A percentile compares a stretch with the other conserved stretches of the same genome.
phyloP scores from a whole-genome alignment of 306 rosid genomes.

The Castanea crenata region DNA sequence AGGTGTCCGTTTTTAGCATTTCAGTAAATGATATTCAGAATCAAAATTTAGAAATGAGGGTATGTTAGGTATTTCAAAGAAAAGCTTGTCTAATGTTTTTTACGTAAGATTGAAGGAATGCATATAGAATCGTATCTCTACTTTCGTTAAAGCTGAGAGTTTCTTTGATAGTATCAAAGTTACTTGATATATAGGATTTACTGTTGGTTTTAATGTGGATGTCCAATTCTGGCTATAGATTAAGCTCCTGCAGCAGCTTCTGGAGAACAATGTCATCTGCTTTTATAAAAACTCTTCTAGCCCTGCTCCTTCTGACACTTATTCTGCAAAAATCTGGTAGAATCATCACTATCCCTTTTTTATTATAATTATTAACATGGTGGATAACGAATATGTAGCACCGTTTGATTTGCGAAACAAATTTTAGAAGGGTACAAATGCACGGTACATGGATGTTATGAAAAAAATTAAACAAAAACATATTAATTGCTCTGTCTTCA shows the following conservation, averaged over 20 bases:
- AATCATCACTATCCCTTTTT: background rate
- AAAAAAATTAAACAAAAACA: too few relatives aligned
- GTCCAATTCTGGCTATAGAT: background rate
- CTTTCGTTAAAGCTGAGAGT: slow-evolving; percentile 33
- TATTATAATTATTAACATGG: too few relatives aligned
- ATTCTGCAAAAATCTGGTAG: slow-evolving; percentile 23
- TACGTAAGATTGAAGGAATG: slow-evolving; percentile 35
- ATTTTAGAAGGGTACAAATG: background rate
- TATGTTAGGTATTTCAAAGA: background rate
- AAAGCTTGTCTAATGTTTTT: background rate
- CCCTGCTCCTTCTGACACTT: slow-evolving; percentile 17
- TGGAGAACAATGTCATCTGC: slow-evolving; percentile 20
- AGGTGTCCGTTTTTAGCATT: too few relatives aligned
- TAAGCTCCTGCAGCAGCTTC: background rate
- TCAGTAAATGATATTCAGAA: too few relatives aligned
- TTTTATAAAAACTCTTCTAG: slow-evolving; percentile 13
- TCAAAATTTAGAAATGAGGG: background rate
- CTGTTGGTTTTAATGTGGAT: slow-evolving; percentile 10
- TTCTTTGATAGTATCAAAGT: background rate
- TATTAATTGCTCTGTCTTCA: background rate
- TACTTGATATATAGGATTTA: background rate
- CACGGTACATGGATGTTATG: background rate
- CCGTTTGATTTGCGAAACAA: background rate
- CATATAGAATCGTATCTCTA: slow-evolving; percentile 11
- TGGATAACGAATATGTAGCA: too few relatives aligned